These are phyloP conservation scores for Aureobasidium sp. DNA, from an alignment of 2,329 filamentous ascomycete species.

Conservation along the genomic window DNA sequence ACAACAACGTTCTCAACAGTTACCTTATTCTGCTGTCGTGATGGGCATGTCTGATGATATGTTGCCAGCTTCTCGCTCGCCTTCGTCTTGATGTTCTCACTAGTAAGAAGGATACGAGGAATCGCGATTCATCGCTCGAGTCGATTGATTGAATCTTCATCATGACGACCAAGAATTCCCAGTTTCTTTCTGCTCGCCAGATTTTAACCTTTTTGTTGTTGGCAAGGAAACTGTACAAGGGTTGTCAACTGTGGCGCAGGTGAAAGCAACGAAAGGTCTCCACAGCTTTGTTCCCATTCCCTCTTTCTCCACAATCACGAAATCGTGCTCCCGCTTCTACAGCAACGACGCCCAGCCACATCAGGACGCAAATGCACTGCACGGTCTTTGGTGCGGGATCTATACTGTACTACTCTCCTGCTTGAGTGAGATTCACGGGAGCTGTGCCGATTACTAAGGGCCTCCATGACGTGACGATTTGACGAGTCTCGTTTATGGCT, in stretches of 20 bases:
- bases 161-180: not conserved
- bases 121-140: not conserved
- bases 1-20: not conserved
- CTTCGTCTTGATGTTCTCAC: not conserved
- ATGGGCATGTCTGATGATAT: not conserved
- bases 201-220: not conserved
- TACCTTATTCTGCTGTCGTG: not conserved
- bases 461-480: not conserved
- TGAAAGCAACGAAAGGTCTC: not conserved
- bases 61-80: not conserved
- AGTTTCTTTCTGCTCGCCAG: not conserved
- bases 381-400: not conserved
- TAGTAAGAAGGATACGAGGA: not conserved
- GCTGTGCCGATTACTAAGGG: too few species aligned
- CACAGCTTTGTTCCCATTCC: not conserved
- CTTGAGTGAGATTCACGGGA: too few species aligned
- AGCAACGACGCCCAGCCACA: not conserved
- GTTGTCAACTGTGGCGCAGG: not conserved
- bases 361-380: not conserved
- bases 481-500: not conserved
- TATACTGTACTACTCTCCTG: not conserved
- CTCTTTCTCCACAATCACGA: not conserved
- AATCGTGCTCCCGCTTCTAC: conserved; percentile 1
- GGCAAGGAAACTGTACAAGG: not conserved
- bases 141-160: not conserved